Evolutionary conservation across 306 rosid species (phyloP).

Genomic region (Potentilla sterilis): DNA sequence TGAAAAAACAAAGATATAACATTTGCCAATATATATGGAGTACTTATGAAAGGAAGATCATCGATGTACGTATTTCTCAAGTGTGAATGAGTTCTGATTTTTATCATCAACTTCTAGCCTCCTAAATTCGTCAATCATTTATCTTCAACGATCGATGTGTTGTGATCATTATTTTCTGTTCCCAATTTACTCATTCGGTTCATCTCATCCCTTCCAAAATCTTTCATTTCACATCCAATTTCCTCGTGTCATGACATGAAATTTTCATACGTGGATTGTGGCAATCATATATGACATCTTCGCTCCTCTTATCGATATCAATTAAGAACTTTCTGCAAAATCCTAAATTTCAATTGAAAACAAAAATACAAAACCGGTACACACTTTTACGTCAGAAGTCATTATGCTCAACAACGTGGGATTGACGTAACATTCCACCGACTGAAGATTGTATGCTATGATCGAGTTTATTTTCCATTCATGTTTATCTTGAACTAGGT

Average conservation of each 20-base stretch:
- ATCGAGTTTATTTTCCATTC: neutral
- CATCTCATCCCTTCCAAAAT: neutral
- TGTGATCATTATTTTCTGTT: neutral
- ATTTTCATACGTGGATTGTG: neutral
- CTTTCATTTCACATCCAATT: neutral
- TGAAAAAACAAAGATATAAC: no score
- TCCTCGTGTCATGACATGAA: neutral
- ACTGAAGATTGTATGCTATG: neutral
- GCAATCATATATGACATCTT: neutral
- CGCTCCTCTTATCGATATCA: neutral
- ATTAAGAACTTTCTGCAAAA: neutral
- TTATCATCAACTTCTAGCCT: neutral
- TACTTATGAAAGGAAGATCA: neutral
- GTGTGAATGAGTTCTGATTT: neutral
- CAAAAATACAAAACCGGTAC: neutral
- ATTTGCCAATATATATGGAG: no score
- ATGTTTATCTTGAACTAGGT: conserved; percentile 6
- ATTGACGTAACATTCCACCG: neutral
- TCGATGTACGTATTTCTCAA: neutral
- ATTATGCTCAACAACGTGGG: neutral
- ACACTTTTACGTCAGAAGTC: neutral
- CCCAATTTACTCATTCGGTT: neutral
- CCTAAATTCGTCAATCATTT: neutral
- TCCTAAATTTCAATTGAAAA: neutral
- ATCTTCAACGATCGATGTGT: neutral